Base-by-base conservation (phyloP, 2,329 filamentous ascomycete genomes). In the Fusarium camptoceras region DNA sequence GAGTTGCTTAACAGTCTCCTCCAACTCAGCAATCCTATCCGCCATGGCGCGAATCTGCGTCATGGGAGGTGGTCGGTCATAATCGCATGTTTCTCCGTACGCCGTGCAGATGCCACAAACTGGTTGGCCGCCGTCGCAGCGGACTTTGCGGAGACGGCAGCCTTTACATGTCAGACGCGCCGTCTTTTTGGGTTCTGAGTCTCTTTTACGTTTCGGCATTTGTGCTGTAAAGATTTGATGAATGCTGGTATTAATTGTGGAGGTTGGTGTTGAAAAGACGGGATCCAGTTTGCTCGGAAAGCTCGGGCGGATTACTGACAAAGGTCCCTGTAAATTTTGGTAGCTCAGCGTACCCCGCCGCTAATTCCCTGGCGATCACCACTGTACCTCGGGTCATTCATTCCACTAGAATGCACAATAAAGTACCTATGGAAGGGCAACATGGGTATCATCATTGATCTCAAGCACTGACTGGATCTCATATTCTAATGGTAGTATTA, bases 41-140 rank as follows among this genome's bases (percentile, higher is more conserved):
- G 55, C 55, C 55, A 59, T 59, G 1, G 55, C 55, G 0, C 55
- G 39, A 3, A 59, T 44, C 12, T 59, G 55, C 1, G 55, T 59
- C 55, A 59, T 59, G 0, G 55, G 55, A 3, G 55, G 55, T 22
- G 55, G 55, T 1, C 55, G 27, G 8, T 59, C 55, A 37, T 59
- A 59, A 1, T 59, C 16, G 1, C 55, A 59, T 1, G 37, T 20
- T n/a, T 59, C 49, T 7, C 25, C 30, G 11, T 59, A 59, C 1
- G 55, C 55, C 11, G 5, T 43, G 0, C 55, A 59, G 1, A 59
- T 55, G 1, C 55, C 55, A 1, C 55, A 59, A 2, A 43, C 3
- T 4, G 55, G 55, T 5, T 59, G 55, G 1, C 55, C 22, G 4
- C 55, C 55, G 8, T 59, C 55, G 39, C 55, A 59, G 1, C 55